Percentiles rank a stretch among this genome's conserved stretches.
These are phyloP conservation scores for Akanthomyces dipterigenus DNA, from an alignment of 2,329 filamentous ascomycete species.

Conservation along the genomic window DNA sequence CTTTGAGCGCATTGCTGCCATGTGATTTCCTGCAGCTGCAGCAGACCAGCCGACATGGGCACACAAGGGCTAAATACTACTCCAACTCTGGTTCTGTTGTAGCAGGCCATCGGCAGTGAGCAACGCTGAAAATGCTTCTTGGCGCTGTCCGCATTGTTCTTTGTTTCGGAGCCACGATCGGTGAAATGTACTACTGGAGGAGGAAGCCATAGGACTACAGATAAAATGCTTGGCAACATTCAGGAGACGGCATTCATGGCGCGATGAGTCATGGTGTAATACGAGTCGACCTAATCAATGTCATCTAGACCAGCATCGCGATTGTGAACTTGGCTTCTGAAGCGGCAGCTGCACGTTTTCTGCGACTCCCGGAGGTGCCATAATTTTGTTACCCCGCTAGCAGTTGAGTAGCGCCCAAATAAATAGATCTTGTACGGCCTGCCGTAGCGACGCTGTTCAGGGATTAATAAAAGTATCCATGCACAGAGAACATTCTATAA, in stretches of 20 bases:
- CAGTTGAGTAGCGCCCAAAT: background rate
- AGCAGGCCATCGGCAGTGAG: background rate
- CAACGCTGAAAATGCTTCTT: background rate
- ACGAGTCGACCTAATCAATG: too few relatives aligned
- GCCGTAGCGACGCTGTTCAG: background rate
- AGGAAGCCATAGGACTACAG: too few relatives aligned
- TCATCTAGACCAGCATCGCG: too few relatives aligned
- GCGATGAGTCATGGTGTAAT: background rate
- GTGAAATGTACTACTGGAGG: background rate
- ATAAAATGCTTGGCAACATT: too few relatives aligned
- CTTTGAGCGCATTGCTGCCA: background rate
- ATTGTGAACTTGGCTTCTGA: too few relatives aligned
- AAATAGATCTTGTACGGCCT: background rate
- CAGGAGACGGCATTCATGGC: too few relatives aligned
- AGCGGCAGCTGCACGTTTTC: background rate
- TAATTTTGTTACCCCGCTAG: background rate
- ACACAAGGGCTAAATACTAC: too few relatives aligned
- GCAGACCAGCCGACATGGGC: background rate
- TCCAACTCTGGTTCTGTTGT: background rate
- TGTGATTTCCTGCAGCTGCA: background rate
- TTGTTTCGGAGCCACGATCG: background rate
- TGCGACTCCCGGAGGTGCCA: background rate
- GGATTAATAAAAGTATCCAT: background rate
- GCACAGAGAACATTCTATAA: background rate
- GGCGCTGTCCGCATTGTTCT: constrained; percentile 1